Conservation (phyloP, 768 basidiomycete species). For the Pulveroboletus sp. region DNA sequence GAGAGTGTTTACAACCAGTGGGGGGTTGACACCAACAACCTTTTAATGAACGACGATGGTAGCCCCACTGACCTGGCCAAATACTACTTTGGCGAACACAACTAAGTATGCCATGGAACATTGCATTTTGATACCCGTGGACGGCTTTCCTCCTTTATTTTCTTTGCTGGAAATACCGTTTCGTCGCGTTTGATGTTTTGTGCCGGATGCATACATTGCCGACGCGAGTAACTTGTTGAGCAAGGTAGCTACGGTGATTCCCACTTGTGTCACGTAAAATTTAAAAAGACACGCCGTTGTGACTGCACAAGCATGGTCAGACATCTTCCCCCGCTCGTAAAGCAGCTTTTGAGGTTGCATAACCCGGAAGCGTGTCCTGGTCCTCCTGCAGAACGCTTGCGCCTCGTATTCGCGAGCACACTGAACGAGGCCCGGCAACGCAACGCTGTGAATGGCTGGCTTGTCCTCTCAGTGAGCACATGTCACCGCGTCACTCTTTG, state of each 20-base stretch:
- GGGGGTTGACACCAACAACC: constrained; percentile 52
- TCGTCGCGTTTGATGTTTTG: constrained; percentile 15
- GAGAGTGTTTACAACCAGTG: constrained; percentile 21
- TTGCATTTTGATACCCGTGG: constrained; percentile 20
- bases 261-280: constrained; percentile 10
- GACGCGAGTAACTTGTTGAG: constrained; percentile 23
- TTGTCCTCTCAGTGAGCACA: constrained; percentile 66
- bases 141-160: background rate
- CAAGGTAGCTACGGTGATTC: constrained; percentile 12
- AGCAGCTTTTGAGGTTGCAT: constrained; percentile 67
- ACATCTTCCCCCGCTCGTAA: constrained; percentile 62
- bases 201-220: constrained; percentile 21
- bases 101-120: no score
- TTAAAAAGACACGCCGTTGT: background rate
- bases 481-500: constrained; percentile 7
- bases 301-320: constrained; percentile 29
- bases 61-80: constrained; percentile 51
- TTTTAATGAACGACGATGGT: constrained; percentile 44
- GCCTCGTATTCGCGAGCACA: constrained; percentile 57
- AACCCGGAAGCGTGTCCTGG: constrained; percentile 58
- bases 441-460: constrained; percentile 75
- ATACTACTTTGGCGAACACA: constrained; percentile 37
- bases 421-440: constrained; percentile 60
- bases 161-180: background rate
- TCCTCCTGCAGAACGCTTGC: constrained; percentile 53